These are phyloP conservation scores for Penicillium sp. DNA, from an alignment of 2,329 filamentous ascomycete genomes.

Conservation along the genomic window DNA sequence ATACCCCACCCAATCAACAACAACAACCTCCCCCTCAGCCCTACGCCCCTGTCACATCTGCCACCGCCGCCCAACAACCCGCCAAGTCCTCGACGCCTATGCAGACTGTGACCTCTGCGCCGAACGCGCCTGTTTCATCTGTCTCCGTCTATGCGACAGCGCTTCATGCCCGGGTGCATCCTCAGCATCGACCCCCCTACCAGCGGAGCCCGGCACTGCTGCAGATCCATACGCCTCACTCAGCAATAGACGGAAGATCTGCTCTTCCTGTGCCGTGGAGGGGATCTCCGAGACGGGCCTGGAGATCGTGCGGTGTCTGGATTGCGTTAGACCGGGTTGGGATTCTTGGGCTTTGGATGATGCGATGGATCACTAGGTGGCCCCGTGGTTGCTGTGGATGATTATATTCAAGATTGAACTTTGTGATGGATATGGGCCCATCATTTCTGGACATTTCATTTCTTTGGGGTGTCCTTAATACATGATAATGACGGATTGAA, in stretches of 20 bases:
- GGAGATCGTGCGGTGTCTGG: conserved; percentile 44
- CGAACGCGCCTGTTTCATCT: conserved; percentile 47
- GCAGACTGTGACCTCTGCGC: conserved; percentile 46
- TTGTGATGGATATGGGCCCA: no score
- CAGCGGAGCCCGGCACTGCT: background rate
- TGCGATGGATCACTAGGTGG: no score
- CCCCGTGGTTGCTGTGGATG: no score
- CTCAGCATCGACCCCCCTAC: conserved; percentile 4
- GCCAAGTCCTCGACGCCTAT: conserved; percentile 45
- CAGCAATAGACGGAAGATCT: conserved; percentile 35
- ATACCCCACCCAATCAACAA: conserved; percentile 10
- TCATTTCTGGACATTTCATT: no score
- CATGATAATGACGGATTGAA: no score
- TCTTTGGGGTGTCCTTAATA: no score
- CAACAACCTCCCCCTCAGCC: conserved; percentile 30
- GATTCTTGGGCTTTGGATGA: conserved; percentile 19
- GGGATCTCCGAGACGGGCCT: conserved; percentile 40
- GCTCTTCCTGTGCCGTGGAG: conserved; percentile 46
- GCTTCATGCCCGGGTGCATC: conserved; percentile 29
- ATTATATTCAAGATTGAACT: no score
- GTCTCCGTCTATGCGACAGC: conserved; percentile 44
- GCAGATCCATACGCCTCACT: conserved; percentile 2
- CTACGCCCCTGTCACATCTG: conserved; percentile 49
- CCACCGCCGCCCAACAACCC: conserved; percentile 45
- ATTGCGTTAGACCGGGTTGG: conserved; percentile 30